phyloP scores from a whole-genome alignment of 768 basidiomycete species.

The Obba rivulosa region DNA sequence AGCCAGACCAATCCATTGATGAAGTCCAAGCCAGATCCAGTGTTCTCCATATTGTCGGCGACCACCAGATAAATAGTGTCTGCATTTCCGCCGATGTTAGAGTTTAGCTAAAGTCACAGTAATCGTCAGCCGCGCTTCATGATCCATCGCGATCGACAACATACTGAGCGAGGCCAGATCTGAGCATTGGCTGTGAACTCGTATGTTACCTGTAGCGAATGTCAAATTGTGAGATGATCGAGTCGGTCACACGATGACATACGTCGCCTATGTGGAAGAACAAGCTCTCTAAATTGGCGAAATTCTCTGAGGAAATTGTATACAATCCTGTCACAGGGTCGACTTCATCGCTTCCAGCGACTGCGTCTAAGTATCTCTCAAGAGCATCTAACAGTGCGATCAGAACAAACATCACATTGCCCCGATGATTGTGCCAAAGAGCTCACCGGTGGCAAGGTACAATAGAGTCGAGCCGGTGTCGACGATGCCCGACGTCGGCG shows the following conservation, averaged over 20 bases:
- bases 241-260: neutral
- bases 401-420: neutral
- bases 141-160: neutral
- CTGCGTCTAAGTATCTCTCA: constrained; percentile 16
- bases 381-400: constrained; percentile 16
- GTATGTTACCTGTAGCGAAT: constrained; percentile 10
- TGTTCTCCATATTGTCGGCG: constrained; percentile 28
- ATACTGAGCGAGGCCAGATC: constrained; percentile 22
- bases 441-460: constrained; percentile 25
- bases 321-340: constrained; percentile 21
- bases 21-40: constrained; percentile 46
- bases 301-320: constrained; percentile 15
- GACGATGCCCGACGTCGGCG: constrained; percentile 26
- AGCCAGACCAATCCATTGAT: constrained; percentile 29
- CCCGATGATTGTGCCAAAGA: neutral
- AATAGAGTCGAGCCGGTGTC: constrained; percentile 34
- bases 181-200: constrained; percentile 26
- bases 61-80: constrained; percentile 32
- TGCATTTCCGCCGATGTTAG: constrained; percentile 46
- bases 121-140: neutral
- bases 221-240: neutral
- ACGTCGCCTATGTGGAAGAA: constrained; percentile 22
- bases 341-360: constrained; percentile 15
- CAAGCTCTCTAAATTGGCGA: constrained; percentile 14
- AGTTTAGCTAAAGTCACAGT: constrained; percentile 37